phyloP scores from a whole-genome alignment of 164 flowering plant genomes.

The Euptelea pleiosperma region DNA sequence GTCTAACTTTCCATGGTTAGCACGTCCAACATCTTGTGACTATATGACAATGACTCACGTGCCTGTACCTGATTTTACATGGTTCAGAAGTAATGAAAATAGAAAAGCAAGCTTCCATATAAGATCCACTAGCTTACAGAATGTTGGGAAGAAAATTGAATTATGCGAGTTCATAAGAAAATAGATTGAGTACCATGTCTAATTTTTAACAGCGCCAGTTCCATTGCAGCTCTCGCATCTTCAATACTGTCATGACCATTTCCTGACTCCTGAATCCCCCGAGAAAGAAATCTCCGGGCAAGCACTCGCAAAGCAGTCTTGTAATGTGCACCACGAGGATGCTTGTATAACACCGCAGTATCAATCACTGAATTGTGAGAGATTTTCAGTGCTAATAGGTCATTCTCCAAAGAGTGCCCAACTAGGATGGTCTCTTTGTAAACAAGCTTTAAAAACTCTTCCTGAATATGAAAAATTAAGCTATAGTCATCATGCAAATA shows the following conservation, averaged over 20 bases:
- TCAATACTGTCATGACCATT: slow-evolving; percentile 92
- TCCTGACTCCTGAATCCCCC: slow-evolving; percentile 76
- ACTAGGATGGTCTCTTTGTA: slow-evolving; percentile 81
- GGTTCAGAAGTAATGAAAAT: background rate
- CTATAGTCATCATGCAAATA: slow-evolving; percentile 15
- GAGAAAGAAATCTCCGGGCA: slow-evolving; percentile 67
- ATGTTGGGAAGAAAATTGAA: background rate
- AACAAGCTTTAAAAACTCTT: slow-evolving; percentile 76
- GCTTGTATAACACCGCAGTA: slow-evolving; percentile 83
- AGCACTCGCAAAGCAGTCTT: slow-evolving; percentile 86
- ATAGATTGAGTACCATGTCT: slow-evolving; percentile 56
- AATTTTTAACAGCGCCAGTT: slow-evolving; percentile 76
- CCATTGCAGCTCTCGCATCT: slow-evolving; percentile 97
- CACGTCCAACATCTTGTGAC: too few species aligned
- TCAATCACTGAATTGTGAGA: slow-evolving; percentile 77
- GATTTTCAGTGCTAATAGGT: slow-evolving; percentile 79
- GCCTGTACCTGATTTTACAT: too few species aligned
- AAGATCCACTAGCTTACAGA: background rate
- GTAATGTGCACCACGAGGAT: slow-evolving; percentile 66
- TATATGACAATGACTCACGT: too few species aligned
- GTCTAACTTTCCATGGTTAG: too few species aligned
- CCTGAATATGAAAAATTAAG: slow-evolving; percentile 45
- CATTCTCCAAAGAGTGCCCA: slow-evolving; percentile 99
- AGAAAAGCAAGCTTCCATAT: background rate
- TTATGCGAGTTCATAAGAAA: background rate